Evolutionary conservation across 768 basidiomycete species (phyloP).

Genomic region (Kwoniella dejecticola): DNA sequence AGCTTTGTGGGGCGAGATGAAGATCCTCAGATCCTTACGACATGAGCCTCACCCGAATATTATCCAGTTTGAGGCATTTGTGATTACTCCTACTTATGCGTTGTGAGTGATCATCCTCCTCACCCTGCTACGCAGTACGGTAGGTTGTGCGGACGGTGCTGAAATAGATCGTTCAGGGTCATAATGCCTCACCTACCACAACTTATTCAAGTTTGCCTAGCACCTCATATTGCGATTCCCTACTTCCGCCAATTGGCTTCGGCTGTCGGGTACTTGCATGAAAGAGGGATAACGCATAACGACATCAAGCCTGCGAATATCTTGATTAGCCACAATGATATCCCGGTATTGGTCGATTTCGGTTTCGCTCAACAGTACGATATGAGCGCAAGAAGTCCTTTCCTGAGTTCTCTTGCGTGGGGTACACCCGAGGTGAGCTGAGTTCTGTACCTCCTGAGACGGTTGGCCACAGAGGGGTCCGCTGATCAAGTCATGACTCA

Average conservation of each 20-base stretch:
- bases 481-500: neutral
- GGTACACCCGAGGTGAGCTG: slow-evolving; percentile 82
- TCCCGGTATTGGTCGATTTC: slow-evolving; percentile 82
- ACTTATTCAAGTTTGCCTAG: slow-evolving; percentile 83
- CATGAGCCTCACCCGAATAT: slow-evolving; percentile 86
- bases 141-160: too few species aligned
- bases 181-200: slow-evolving; percentile 81
- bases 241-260: slow-evolving; percentile 54
- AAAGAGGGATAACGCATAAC: slow-evolving; percentile 53
- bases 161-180: slow-evolving; percentile 26
- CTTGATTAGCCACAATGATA: slow-evolving; percentile 70
- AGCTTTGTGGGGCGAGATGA: slow-evolving; percentile 98
- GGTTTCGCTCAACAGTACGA: slow-evolving; percentile 88
- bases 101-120: slow-evolving; percentile 63
- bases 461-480: neutral
- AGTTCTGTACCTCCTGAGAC: neutral
- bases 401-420: slow-evolving; percentile 53
- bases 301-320: slow-evolving; percentile 84
- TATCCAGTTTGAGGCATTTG: slow-evolving; percentile 89
- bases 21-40: slow-evolving; percentile 83
- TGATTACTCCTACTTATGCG: slow-evolving; percentile 86
- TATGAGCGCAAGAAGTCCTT: slow-evolving; percentile 60
- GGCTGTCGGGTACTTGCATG: slow-evolving; percentile 55
- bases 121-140: neutral
- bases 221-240: slow-evolving; percentile 68